Percentiles rank a stretch among this genome's conserved stretches.
phyloP scores from a whole-genome alignment of 2,329 filamentous ascomycete species.

The Plenodomus lindquistii region DNA sequence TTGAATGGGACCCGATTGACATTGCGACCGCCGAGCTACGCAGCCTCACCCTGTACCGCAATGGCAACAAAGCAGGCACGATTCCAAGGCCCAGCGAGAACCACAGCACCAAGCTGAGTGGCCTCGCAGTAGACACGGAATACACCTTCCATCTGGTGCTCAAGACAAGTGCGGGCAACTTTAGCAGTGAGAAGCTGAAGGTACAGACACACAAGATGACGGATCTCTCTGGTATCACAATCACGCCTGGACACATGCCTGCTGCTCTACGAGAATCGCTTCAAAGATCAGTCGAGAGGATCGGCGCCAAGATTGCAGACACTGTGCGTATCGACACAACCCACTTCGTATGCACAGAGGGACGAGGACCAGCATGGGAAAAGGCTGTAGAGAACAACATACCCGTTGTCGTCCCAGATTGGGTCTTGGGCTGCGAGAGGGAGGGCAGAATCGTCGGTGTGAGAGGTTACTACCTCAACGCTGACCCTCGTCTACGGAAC shows the following conservation, averaged over 20 bases:
- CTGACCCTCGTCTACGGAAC: slow-evolving; percentile 67
- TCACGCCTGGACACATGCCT: slow-evolving; percentile 87
- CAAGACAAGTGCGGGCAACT: slow-evolving; percentile 87
- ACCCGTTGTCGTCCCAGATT: slow-evolving; percentile 93
- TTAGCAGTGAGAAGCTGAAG: slow-evolving; percentile 77
- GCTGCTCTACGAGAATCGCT: slow-evolving; percentile 72
- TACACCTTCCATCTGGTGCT: slow-evolving; percentile 94
- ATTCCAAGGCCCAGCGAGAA: slow-evolving; percentile 87
- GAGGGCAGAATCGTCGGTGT: slow-evolving; percentile 92
- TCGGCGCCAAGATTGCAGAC: slow-evolving; percentile 90
- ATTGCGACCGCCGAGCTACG: slow-evolving; percentile 90
- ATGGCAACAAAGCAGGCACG: slow-evolving; percentile 93
- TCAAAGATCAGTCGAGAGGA: slow-evolving; percentile 75
- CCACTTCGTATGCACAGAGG: slow-evolving; percentile 96
- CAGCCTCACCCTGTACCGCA: slow-evolving; percentile 88
- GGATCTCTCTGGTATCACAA: slow-evolving; percentile 90
- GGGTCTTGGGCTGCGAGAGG: slow-evolving; percentile 94
- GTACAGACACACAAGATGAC: slow-evolving; percentile 99
- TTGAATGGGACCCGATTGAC: slow-evolving; percentile 96
- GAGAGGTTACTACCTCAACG: slow-evolving; percentile 93
- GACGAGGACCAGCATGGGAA: slow-evolving; percentile 87
- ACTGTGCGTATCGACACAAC: slow-evolving; percentile 94
- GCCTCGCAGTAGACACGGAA: slow-evolving; percentile 93
- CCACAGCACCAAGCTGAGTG: slow-evolving; percentile 94
- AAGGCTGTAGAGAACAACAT: slow-evolving; percentile 98